Conservation (phyloP, 371 early-diverging fungal genomes). For the Mucor sp. region DNA sequence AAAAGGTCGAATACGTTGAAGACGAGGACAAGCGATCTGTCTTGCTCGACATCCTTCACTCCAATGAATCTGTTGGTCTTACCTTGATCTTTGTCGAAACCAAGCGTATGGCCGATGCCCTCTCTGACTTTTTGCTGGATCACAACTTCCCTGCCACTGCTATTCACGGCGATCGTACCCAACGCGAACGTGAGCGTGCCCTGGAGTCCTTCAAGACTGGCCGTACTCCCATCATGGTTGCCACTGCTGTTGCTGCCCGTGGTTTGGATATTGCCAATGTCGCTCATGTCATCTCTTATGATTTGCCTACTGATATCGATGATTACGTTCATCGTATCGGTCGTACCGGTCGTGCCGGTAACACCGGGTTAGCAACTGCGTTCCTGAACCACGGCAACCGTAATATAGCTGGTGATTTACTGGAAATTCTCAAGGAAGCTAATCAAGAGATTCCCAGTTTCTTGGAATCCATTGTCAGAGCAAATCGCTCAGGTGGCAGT, state of each 20-base stretch:
- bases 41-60: slow-evolving; percentile 80
- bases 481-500: slow-evolving; percentile 50
- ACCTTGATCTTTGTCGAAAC: slow-evolving; percentile 98
- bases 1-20: slow-evolving; percentile 73
- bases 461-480: slow-evolving; percentile 56
- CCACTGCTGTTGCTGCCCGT: slow-evolving; percentile 99
- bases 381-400: slow-evolving; percentile 94
- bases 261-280: slow-evolving; percentile 95
- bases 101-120: slow-evolving; percentile 96
- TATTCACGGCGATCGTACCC: slow-evolving; percentile 97
- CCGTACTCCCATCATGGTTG: slow-evolving; percentile 92
- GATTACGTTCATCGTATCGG: slow-evolving; percentile 94
- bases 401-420: slow-evolving; percentile 69
- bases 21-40: slow-evolving; percentile 81
- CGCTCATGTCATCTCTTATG: slow-evolving; percentile 91
- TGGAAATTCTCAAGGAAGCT: slow-evolving; percentile 78
- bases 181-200: slow-evolving; percentile 95
- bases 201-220: slow-evolving; percentile 87
- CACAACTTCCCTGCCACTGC: slow-evolving; percentile 84
- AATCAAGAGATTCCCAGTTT: slow-evolving; percentile 64
- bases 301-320: slow-evolving; percentile 89
- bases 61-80: slow-evolving; percentile 61
- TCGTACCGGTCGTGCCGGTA: slow-evolving; percentile 98
- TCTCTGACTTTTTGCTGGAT: slow-evolving; percentile 73
- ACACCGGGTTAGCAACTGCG: slow-evolving; percentile 92